Percentiles rank a stretch among this genome's conserved stretches.
Evolutionary conservation across 768 basidiomycete species (phyloP).

Genomic region (Lyophyllum shimeji): DNA sequence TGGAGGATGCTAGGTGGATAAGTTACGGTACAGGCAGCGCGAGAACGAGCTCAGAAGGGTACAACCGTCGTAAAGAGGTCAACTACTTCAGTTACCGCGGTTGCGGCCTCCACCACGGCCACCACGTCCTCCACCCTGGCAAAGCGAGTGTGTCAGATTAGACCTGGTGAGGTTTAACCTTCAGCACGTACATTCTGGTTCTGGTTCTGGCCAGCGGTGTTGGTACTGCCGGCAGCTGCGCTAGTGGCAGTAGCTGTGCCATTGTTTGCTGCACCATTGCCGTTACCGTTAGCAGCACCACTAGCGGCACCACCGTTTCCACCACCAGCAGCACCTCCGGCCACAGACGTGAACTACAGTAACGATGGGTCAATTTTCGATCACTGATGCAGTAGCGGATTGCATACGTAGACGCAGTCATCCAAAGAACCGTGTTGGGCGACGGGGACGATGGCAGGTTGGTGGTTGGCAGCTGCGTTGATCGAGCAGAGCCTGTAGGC

Average conservation of each 20-base stretch:
- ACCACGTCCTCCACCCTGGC: constrained; percentile 1
- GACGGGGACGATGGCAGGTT: constrained; percentile 54
- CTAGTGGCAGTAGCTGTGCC: constrained; percentile 16
- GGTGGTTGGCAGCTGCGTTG: constrained; percentile 57
- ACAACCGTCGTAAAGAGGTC: background rate
- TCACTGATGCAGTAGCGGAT: background rate
- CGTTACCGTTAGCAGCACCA: constrained; percentile 15
- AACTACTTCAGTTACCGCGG: constrained; percentile 10
- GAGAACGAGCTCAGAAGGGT: background rate
- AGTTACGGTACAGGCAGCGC: constrained; percentile 1
- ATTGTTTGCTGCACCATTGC: constrained; percentile 14
- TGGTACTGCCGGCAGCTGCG: constrained; percentile 8
- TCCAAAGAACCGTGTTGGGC: constrained; percentile 63
- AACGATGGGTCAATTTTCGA: background rate
- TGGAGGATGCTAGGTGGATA: constrained; percentile 1
- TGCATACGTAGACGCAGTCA: constrained; percentile 54
- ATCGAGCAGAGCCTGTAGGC: constrained; percentile 60
- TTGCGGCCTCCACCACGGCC: background rate
- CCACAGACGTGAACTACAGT: constrained; percentile 32
- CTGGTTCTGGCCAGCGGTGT: background rate
- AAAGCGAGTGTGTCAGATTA: background rate
- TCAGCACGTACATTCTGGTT: background rate
- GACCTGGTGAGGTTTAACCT: background rate
- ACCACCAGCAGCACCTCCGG: constrained; percentile 19
- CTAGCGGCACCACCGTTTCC: constrained; percentile 11